Percentiles rank a stretch among this genome's conserved stretches.
Conservation (phyloP, 176 grass and related monocot genomes). For the Hordeum vulgare region DNA sequence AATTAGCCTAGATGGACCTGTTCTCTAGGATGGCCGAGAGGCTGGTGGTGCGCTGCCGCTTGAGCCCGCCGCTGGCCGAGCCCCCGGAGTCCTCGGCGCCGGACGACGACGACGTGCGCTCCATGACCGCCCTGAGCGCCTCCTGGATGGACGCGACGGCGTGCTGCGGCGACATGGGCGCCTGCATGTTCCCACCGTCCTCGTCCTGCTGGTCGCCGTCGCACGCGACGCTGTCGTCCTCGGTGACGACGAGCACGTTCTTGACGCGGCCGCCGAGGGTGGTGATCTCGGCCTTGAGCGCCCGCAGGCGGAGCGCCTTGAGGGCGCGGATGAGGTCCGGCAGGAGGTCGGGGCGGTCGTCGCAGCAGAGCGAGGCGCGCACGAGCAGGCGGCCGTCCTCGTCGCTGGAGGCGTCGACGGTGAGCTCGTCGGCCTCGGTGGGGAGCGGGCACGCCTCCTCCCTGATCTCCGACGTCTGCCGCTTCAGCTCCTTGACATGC, state of each 20-base stretch:
- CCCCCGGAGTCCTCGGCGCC: constrained; percentile 59
- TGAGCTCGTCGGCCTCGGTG: constrained; percentile 91
- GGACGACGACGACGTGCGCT: constrained; percentile 37
- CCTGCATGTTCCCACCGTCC: not conserved
- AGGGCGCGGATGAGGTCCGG: constrained; percentile 92
- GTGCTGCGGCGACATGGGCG: constrained; percentile 54
- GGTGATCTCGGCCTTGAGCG: constrained; percentile 95
- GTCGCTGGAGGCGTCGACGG: constrained; percentile 71
- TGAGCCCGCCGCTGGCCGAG: constrained; percentile 40
- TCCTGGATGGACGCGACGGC: constrained; percentile 80
- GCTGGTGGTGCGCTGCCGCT: constrained; percentile 87
- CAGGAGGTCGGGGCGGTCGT: constrained; percentile 90
- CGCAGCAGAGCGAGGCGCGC: constrained; percentile 87
- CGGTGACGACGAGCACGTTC: constrained; percentile 79
- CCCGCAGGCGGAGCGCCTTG: constrained; percentile 70
- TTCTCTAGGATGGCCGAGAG: constrained; percentile 75
- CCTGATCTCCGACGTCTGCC: constrained; percentile 81
- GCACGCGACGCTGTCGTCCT: constrained; percentile 28
- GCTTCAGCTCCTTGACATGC: constrained; percentile 95
- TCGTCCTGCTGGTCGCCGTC: constrained; percentile 14
- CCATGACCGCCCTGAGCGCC: constrained; percentile 79
- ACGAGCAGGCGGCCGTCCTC: constrained; percentile 70
- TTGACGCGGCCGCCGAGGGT: constrained; percentile 90
- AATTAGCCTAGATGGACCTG: constrained; percentile 66
- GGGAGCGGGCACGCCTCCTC: constrained; percentile 74